phyloP scores from a whole-genome alignment of 768 basidiomycete genomes.

The Strobilomyces dryophilus region DNA sequence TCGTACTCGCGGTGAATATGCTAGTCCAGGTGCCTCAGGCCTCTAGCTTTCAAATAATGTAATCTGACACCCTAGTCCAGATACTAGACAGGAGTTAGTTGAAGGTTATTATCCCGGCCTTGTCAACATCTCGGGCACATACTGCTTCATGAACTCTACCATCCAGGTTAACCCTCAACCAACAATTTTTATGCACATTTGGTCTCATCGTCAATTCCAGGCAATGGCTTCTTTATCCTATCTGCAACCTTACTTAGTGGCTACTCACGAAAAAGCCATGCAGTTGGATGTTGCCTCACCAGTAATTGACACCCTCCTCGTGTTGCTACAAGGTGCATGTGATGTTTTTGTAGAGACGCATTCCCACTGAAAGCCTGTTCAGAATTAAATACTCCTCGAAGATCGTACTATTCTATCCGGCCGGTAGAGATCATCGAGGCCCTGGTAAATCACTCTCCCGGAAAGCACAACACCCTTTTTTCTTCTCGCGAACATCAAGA shows the following conservation, averaged over 20 bases:
- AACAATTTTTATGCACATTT: not conserved
- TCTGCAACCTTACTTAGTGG: conserved; percentile 75
- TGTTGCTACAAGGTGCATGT: conserved; percentile 61
- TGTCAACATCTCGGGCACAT: conserved; percentile 92
- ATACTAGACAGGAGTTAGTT: conserved; percentile 19
- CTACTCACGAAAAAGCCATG: conserved; percentile 73
- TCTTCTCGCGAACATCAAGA: conserved; percentile 95
- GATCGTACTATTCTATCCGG: conserved; percentile 57
- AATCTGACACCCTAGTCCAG: conserved; percentile 11
- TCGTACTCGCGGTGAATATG: conserved; percentile 49
- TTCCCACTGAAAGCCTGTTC: conserved; percentile 4
- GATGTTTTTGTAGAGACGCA: not conserved
- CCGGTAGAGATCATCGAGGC: conserved; percentile 71
- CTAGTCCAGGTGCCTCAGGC: conserved; percentile 25
- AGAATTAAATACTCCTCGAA: conserved; percentile 66
- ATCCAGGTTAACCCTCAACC: conserved; percentile 57
- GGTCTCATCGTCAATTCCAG: conserved; percentile 38
- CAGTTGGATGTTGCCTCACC: conserved; percentile 79
- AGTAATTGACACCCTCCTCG: conserved; percentile 75
- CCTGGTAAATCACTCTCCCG: conserved; percentile 51
- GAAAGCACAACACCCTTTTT: conserved; percentile 62
- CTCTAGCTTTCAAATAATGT: not conserved
- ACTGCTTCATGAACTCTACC: conserved; percentile 97
- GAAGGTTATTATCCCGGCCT: conserved; percentile 79
- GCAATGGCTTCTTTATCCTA: conserved; percentile 85